Evolutionary conservation across 352 stramenopile species (phyloP).

Genomic region (Phytophthora macrochlamydospora): DNA sequence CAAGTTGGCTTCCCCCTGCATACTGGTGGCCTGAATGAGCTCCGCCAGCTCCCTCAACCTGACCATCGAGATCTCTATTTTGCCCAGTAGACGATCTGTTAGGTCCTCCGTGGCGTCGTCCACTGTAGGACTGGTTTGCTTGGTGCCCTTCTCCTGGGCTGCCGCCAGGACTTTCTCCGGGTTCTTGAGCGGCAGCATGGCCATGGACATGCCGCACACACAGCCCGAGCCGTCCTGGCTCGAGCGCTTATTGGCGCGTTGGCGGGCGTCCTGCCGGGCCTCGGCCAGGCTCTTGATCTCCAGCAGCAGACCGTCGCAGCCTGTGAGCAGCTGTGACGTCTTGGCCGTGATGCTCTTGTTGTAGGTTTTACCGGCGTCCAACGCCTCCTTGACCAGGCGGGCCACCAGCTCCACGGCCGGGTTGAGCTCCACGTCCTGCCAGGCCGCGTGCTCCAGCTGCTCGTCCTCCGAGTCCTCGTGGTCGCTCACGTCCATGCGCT

Average conservation of each 20-base stretch:
- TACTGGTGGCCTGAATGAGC: constrained; percentile 83
- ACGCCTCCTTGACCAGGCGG: constrained; percentile 59
- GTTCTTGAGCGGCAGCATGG: constrained; percentile 57
- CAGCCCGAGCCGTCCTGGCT: constrained; percentile 46
- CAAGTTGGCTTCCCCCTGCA: constrained; percentile 85
- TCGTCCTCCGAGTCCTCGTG: constrained; percentile 87
- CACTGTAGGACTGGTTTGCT: constrained; percentile 22
- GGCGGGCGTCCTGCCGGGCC: constrained; percentile 52
- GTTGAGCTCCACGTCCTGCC: constrained; percentile 84
- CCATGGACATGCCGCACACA: constrained; percentile 61
- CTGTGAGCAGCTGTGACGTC: constrained; percentile 78
- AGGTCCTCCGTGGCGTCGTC: constrained; percentile 78
- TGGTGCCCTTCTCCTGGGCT: constrained; percentile 17
- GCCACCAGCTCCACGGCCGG: constrained; percentile 79
- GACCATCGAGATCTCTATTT: constrained; percentile 76
- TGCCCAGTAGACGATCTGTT: constrained; percentile 77
- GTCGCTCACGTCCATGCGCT: constrained; percentile 66
- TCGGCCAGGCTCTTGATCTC: constrained; percentile 80
- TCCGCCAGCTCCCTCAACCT: constrained; percentile 76
- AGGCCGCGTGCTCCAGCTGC: constrained; percentile 72
- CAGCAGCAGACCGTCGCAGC: constrained; percentile 75
- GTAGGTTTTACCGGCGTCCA: constrained; percentile 85
- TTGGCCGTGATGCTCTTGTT: constrained; percentile 87
- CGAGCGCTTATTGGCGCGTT: constrained; percentile 39
- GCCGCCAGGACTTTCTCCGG: constrained; percentile 15